A percentile compares a stretch with the other conserved stretches of the same genome.
phyloP scores from a whole-genome alignment of 768 basidiomycete genomes.

The Collybia mongolica region DNA sequence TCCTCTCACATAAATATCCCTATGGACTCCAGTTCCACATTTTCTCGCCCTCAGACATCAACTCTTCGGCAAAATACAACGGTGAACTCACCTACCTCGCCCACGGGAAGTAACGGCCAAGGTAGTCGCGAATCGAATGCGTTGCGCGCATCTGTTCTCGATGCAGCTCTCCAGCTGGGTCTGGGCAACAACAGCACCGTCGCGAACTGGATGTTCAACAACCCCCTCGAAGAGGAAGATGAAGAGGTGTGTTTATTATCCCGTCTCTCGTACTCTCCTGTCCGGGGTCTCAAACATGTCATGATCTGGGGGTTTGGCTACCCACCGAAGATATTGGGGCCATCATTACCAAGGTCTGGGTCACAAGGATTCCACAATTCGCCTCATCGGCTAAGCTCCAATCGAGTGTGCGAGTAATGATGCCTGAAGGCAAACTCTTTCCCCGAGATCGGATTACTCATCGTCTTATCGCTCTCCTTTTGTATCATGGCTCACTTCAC shows the following conservation, averaged over 20 bases:
- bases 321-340: not conserved
- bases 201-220: slow-evolving; percentile 72
- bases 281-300: not conserved
- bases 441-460: not conserved
- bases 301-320: too few species aligned
- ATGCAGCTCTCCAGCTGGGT: slow-evolving; percentile 70
- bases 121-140: slow-evolving; percentile 51
- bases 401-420: too few species aligned
- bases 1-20: slow-evolving; percentile 1
- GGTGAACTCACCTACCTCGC: slow-evolving; percentile 10
- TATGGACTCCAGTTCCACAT: slow-evolving; percentile 33
- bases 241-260: slow-evolving; percentile 33
- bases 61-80: slow-evolving; percentile 19
- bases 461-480: not conserved
- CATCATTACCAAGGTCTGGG: not conserved
- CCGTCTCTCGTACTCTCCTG: not conserved
- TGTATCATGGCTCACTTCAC: not conserved
- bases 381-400: not conserved
- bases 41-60: slow-evolving; percentile 24
- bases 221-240: slow-evolving; percentile 55
- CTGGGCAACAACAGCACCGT: slow-evolving; percentile 57
- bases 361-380: not conserved
- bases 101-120: slow-evolving; percentile 7
- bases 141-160: slow-evolving; percentile 72
- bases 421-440: too few species aligned